Evolutionary conservation across 1,139 yeast species (phyloP), one percentile per base, ranked within the genome.

Genomic region (Geotrichum aggregatum): DNA sequence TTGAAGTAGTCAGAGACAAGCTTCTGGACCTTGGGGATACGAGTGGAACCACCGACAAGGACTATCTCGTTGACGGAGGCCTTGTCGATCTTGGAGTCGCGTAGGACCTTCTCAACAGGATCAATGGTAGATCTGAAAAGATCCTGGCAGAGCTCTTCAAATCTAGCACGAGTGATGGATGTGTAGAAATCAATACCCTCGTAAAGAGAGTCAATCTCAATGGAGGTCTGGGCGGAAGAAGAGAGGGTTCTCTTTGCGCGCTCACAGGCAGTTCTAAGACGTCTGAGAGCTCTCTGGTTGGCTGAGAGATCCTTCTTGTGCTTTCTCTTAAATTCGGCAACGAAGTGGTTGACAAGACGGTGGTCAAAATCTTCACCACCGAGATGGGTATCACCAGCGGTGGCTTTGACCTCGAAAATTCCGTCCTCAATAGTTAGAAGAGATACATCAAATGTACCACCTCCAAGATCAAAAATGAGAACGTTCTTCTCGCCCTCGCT

Each of bases 41-140:
- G 91, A 76, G 98, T 91, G 64, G 98, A 91, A 82, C 98, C 98
- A 84, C 98, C 98, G 68, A 91, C 98, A 66, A 91, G 82, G 72
- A 91, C 98, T 73, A 91, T 91, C 79, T 91, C 98, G 74, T 92
- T 84, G 68, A 92, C 92, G 66, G 80, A 79, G 59, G 89, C 75
- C 84, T 91, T 91, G 76, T 85, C 78, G 68, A 87, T 78, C 82
- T 88, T 87, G 67, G 98, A 85, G 74, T 91, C 98, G 78, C 86
- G 87, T 76, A 91, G 83, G 68, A 92, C 98, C 82, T 88, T 89
- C 80, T 91, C 98, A 72, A 91, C 98, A 69, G 98, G 98, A 67
- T 87, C 95, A 72, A 91, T 77, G 68, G 98, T 91, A 62, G 95
- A 84, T 77, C 92, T 87, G 92, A 91, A 91, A 72, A 91, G 79